Conservation (phyloP, 2,329 filamentous ascomycete species). For the Penicillium sp. region DNA sequence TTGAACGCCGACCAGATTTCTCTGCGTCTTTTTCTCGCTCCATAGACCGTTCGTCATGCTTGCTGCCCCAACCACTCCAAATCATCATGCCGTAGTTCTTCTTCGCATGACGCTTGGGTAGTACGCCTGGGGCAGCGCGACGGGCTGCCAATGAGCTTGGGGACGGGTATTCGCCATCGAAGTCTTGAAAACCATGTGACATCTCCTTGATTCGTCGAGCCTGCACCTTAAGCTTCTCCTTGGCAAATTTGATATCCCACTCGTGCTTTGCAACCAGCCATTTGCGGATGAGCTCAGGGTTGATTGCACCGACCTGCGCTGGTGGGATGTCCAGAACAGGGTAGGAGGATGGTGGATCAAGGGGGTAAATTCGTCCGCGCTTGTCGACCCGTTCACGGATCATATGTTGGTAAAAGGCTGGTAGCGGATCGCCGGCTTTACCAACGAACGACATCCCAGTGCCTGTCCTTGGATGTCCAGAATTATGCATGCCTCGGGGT, state of each 20-base stretch:
- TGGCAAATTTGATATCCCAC: constrained; percentile 72
- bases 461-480: constrained; percentile 3
- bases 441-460: constrained; percentile 58
- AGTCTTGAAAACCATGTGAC: constrained; percentile 67
- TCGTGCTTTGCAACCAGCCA: constrained; percentile 75
- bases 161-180: constrained; percentile 75
- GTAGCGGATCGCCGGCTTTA: constrained; percentile 81
- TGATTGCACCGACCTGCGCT: constrained; percentile 73
- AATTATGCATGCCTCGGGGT: too few species aligned
- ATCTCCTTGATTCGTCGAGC: constrained; percentile 73
- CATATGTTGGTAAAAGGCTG: constrained; percentile 80
- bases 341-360: constrained; percentile 65
- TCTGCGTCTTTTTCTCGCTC: constrained; percentile 28
- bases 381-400: constrained; percentile 83
- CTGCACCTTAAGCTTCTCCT: constrained; percentile 68
- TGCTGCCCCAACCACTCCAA: constrained; percentile 86
- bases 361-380: constrained; percentile 69
- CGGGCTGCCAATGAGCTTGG: constrained; percentile 79
- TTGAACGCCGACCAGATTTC: constrained; percentile 22
- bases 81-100: constrained; percentile 75
- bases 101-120: constrained; percentile 29
- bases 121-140: constrained; percentile 42
- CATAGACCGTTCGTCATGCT: constrained; percentile 77
- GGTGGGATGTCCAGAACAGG: constrained; percentile 64
- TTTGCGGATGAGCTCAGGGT: constrained; percentile 73